Evolutionary conservation across 2,329 filamentous ascomycete species (phyloP).

Genomic region (Cordyceps pruinosa): DNA sequence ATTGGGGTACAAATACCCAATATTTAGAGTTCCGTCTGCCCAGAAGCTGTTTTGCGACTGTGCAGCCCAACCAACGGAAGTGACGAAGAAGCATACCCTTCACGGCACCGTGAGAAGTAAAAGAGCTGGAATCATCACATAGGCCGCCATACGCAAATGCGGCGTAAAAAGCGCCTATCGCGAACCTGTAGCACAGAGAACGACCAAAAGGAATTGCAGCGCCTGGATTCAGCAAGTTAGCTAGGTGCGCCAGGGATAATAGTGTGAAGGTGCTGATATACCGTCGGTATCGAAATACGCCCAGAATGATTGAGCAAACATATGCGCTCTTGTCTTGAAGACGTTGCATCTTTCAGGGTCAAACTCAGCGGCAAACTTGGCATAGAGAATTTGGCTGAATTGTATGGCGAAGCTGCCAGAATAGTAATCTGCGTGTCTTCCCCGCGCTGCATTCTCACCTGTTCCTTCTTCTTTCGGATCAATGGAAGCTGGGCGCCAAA

Average conservation of each 20-base stretch:
- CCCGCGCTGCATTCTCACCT: conserved; percentile 15
- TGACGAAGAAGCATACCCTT: conserved; percentile 45
- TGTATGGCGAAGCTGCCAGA: conserved; percentile 49
- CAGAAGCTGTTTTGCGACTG: conserved; percentile 38
- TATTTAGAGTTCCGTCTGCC: conserved; percentile 41
- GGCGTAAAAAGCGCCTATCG: conserved; percentile 42
- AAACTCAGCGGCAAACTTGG: conserved; percentile 34
- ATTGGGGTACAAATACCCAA: conserved; percentile 37
- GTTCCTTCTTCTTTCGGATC: conserved; percentile 15
- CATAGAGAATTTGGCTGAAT: conserved; percentile 42
- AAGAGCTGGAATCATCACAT: conserved; percentile 27
- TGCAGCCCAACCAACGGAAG: conserved; percentile 41
- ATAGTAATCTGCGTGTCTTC: conserved; percentile 43
- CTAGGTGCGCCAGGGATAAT: background rate
- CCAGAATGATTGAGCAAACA: conserved; percentile 38
- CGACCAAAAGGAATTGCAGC: conserved; percentile 46
- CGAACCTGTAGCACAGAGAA: conserved; percentile 45
- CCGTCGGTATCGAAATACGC: conserved; percentile 41
- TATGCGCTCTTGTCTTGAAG: conserved; percentile 29
- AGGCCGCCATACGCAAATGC: conserved; percentile 37
- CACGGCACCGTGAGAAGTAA: conserved; percentile 31
- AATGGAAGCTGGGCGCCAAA: conserved; percentile 27
- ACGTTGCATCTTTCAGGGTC: conserved; percentile 31
- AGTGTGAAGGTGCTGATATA: conserved; percentile 15
- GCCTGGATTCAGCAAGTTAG: conserved; percentile 24